Percentiles rank a stretch among this genome's conserved stretches.
These are phyloP conservation scores for Ogataea haglerorum DNA, from an alignment of 805 yeast genomes.

Conservation along the genomic window DNA sequence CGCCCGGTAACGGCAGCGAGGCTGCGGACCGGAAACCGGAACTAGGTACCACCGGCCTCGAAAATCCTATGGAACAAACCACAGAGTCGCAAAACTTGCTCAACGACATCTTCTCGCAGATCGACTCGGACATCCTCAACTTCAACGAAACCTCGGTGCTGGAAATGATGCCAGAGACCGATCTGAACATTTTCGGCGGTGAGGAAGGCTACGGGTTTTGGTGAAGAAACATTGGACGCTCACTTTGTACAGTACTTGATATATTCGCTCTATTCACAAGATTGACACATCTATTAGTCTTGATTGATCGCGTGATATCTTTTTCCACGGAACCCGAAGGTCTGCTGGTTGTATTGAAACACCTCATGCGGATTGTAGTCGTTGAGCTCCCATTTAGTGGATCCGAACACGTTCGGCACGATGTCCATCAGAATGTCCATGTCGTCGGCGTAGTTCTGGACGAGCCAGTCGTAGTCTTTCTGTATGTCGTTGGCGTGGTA, in stretches of 20 bases:
- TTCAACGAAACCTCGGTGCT: constrained; percentile 17
- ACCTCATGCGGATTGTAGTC: constrained; percentile 91
- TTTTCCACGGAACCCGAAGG: constrained; percentile 94
- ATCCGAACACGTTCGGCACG: constrained; percentile 68
- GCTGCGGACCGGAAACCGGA: neutral
- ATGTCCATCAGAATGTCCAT: constrained; percentile 79
- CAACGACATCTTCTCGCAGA: constrained; percentile 30
- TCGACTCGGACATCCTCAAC: constrained; percentile 32
- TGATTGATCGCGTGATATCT: constrained; percentile 79
- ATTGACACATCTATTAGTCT: constrained; percentile 9
- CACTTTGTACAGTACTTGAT: constrained; percentile 2
- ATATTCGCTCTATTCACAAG: constrained; percentile 9
- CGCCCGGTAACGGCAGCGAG: neutral
- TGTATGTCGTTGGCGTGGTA: constrained; percentile 71
- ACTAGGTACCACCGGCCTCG: neutral
- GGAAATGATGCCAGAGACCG: constrained; percentile 12
- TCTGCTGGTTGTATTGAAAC: constrained; percentile 83
- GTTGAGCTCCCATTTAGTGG: constrained; percentile 92
- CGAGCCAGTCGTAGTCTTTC: constrained; percentile 71
- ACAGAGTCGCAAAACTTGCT: constrained; percentile 24
- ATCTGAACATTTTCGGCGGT: constrained; percentile 19
- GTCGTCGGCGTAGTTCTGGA: constrained; percentile 63
- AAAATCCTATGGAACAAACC: constrained; percentile 6
- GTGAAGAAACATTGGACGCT: constrained; percentile 11
- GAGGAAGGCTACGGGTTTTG: constrained; percentile 31